Evolutionary conservation across 192 early-diverging fungal species (phyloP), one percentile per base, ranked within the genome.

Genomic region (Linnemannia schmuckeri): DNA sequence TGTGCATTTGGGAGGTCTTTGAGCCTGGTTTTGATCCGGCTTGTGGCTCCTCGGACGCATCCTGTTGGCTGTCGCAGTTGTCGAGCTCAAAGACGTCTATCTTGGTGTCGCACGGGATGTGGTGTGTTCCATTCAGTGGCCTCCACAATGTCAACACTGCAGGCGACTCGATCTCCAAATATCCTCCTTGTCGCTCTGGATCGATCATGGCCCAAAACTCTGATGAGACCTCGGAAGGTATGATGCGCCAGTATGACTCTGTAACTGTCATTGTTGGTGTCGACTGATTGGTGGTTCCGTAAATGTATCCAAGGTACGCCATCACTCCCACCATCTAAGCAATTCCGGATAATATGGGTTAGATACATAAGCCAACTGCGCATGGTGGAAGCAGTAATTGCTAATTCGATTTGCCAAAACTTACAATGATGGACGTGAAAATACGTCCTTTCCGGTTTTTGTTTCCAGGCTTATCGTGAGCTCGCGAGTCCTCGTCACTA

Each of bases 191-290:
- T 24, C 89, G 52, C n/a, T 61, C 57, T 15, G 91, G 91, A 82
- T 94, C 92, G 6, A 94, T 83, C 17, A 82, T 75, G 15, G 82
- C 44, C 93, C 93, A 94, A 66, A 94, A 90, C 12, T 82, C 76
- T 27, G 71, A 20, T 9, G 85, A 72, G 2, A n/a, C 61, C 27
- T 81, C 79, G 3, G 75, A 37, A 15, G 79, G 78, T 24, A 70
- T 15, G 18, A 87, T 74, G 18, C 63, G 75, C 85, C 85, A 87
- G 33, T 78, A 87, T 0, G 85, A 87, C 12, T 78, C 66, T 30
- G 52, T 10, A 4, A 77, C 66, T 6, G 76, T 68, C 30, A 57
- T 54, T 13, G 66, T 68, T 10, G n/a, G 49, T 20, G 44, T 52
- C 17, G 79, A 6, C 38, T 87, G 79, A 57, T 66, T 87, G 17